Percentiles rank a stretch among this genome's conserved stretches.
These are phyloP conservation scores for Malbranchea zuffiana DNA, from an alignment of 2,329 filamentous ascomycete genomes.

Conservation along the genomic window DNA sequence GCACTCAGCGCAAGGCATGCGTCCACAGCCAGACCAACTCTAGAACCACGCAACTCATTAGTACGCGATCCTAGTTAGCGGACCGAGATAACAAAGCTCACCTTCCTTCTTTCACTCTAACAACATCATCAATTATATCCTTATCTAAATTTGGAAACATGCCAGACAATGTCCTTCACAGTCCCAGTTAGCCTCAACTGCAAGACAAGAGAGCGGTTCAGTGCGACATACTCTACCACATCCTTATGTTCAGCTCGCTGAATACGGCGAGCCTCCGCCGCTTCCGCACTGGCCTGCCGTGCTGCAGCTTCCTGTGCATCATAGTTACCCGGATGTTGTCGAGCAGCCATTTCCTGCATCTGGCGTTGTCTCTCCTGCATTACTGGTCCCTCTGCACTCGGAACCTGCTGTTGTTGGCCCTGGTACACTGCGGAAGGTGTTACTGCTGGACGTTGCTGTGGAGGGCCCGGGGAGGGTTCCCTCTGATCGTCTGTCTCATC, in stretches of 20 bases:
- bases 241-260: constrained; percentile 76
- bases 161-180: constrained; percentile 59
- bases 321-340: constrained; percentile 34
- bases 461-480: constrained; percentile 33
- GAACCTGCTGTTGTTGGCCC: constrained; percentile 3
- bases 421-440: constrained; percentile 10
- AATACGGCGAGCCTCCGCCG: constrained; percentile 73
- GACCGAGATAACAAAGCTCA: constrained; percentile 37
- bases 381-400: constrained; percentile 17
- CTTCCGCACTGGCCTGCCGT: constrained; percentile 79
- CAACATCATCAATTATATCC: constrained; percentile 93
- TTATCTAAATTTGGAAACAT: constrained; percentile 96
- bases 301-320: constrained; percentile 81
- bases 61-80: not conserved
- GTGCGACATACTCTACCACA: constrained; percentile 58
- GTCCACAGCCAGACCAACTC: constrained; percentile 75
- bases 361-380: constrained; percentile 19
- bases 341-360: constrained; percentile 18
- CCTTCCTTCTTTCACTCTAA: constrained; percentile 89
- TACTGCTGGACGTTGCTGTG: constrained; percentile 8
- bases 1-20: constrained; percentile 63
- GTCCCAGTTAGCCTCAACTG: constrained; percentile 1
- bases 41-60: constrained; percentile 25
- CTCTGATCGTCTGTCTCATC: constrained; percentile 45
- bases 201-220: not conserved